phyloP scores from a whole-genome alignment of 768 basidiomycete genomes.

The Podaxis sp. region DNA sequence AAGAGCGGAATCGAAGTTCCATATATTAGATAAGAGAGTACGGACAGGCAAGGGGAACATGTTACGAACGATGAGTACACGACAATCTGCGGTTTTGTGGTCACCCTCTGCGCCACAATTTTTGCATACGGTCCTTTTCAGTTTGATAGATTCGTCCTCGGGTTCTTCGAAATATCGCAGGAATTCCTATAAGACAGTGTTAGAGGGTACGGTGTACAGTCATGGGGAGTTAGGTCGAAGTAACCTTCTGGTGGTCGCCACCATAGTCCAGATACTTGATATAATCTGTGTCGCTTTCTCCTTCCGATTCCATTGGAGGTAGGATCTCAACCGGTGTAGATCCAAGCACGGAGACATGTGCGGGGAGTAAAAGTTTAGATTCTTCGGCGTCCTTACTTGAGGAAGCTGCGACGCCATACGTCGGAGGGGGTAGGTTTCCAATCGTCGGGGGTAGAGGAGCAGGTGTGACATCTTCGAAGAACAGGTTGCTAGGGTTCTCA shows the following conservation, averaged over 20 bases:
- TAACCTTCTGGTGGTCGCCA: constrained; percentile 49
- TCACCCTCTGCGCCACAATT: constrained; percentile 74
- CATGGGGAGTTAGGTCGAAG: background rate
- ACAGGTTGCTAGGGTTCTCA: constrained; percentile 28
- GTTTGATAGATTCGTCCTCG: constrained; percentile 38
- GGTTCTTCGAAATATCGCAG: constrained; percentile 66
- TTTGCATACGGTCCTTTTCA: constrained; percentile 64
- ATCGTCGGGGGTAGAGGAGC: constrained; percentile 31
- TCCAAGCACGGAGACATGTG: constrained; percentile 65
- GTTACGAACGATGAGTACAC: constrained; percentile 59
- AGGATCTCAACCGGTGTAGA: constrained; percentile 47
- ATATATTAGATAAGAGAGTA: constrained; percentile 2
- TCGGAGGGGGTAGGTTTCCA: constrained; percentile 10
- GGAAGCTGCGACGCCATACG: background rate
- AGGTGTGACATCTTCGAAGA: constrained; percentile 52
- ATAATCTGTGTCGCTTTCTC: constrained; percentile 56
- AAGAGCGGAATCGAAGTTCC: background rate
- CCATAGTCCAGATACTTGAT: constrained; percentile 82
- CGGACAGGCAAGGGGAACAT: constrained; percentile 26
- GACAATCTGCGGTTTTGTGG: constrained; percentile 68
- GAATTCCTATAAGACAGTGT: constrained; percentile 38
- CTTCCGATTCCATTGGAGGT: constrained; percentile 36
- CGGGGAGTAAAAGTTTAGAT: constrained; percentile 55
- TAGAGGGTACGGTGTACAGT: background rate
- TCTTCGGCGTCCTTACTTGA: constrained; percentile 1